phyloP scores from a whole-genome alignment of 2,329 filamentous ascomycete species.

The Penicillium corylophilum region DNA sequence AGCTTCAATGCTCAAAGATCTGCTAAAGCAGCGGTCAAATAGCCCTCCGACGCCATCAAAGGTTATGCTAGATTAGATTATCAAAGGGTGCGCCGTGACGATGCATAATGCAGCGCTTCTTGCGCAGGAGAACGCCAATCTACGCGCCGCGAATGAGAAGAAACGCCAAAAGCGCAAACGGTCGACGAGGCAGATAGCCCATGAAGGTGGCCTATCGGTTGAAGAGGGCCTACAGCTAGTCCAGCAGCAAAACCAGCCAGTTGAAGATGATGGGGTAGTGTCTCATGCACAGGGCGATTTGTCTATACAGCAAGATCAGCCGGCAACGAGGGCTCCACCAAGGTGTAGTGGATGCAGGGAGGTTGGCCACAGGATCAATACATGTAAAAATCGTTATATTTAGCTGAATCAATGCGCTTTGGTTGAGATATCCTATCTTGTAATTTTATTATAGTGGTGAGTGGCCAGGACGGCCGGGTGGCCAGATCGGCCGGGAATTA shows the following conservation, averaged over 20 bases:
- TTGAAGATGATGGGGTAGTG: neutral
- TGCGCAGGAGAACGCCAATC: neutral
- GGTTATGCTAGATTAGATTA: constrained; percentile 2
- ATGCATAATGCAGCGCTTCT: neutral
- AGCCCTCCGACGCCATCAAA: constrained; percentile 1
- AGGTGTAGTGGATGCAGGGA: neutral
- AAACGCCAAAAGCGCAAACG: neutral
- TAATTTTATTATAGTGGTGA: neutral
- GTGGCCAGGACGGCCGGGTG: neutral
- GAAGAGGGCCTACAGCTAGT: constrained; percentile 6
- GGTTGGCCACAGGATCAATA: neutral
- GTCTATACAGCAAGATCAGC: neutral
- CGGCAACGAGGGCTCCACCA: neutral
- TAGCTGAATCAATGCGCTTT: neutral
- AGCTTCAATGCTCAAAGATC: constrained; percentile 1
- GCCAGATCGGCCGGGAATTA: neutral
- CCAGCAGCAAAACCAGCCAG: neutral
- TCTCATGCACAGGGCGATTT: neutral
- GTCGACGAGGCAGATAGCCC: constrained; percentile 3
- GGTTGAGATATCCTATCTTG: neutral
- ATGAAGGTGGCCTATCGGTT: constrained; percentile 1
- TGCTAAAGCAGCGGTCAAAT: neutral
- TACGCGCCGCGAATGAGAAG: constrained; percentile 6
- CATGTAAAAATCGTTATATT: neutral
- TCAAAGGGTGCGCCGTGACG: neutral